Base-by-base conservation (phyloP, 1,284 basidiomycete genomes). In the Tilletiopsis washingtonensis region DNA sequence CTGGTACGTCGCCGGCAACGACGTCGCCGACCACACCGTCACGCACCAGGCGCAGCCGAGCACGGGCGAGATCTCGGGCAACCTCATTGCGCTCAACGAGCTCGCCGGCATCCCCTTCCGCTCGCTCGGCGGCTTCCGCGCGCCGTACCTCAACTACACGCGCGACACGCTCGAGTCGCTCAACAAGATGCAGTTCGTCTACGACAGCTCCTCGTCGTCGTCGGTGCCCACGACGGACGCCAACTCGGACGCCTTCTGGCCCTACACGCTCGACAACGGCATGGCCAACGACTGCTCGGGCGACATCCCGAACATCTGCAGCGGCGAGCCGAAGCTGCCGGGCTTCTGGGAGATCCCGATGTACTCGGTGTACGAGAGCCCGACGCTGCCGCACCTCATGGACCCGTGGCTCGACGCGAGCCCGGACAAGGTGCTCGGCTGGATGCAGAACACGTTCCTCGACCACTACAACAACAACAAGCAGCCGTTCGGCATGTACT, bases 21-120 rank as follows among this genome's bases (percentile, higher is more conserved):
- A 89, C 68, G 85, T 89, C 56, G 85, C 83, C n/a, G 86, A 88
- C 74, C 85, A 86, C 74, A 86, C 85, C 32, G 87, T 88, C 83
- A 86, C 85, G n/a, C 86, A 88, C 73, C 82, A 85, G 25, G 74
- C 61, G 54, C 84, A 81, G 46, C 73, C 77, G 20, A 82, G 82
- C 6, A 76, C 80, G 0, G 65, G 77, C 5, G 59, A 64, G 21
- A 81, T 88, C 56, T 80, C 84, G 66, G 86, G 86, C 49, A 88
- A 88, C 71, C 77, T 88, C 25, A 82, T 86, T 53, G 84, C 85
- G 12, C 78, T 88, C 48, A 88, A 88, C 67, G 80, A 85, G 4
- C 79, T 87, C 26, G 81, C 84, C 25, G 86, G 86, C 24, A 86
- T 88, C 53, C 86, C 86, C 0, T 74, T 86, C 47, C 75, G 76